Percentiles rank a stretch among this genome's conserved stretches.
Conservation (phyloP, 2,329 filamentous ascomycete genomes). For the Fonsecaea pedrosoi region DNA sequence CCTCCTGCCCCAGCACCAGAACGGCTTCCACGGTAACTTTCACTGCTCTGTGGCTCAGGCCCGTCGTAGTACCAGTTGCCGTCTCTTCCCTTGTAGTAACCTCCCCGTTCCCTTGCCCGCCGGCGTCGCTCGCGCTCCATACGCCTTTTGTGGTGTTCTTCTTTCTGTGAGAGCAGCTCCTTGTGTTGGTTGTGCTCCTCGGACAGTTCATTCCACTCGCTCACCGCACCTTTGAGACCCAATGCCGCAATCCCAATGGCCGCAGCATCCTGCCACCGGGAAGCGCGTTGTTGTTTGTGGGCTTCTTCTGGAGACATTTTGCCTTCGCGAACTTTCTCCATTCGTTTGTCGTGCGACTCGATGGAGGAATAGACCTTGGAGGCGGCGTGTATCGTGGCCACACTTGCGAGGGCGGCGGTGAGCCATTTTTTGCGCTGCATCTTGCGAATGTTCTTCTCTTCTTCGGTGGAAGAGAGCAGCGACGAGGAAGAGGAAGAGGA, state of each 20-base stretch:
- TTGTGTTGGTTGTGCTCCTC: conserved; percentile 65
- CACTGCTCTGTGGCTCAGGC: conserved; percentile 32
- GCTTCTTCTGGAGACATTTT: conserved; percentile 69
- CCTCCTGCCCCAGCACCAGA: conserved; percentile 11
- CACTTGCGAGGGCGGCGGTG: conserved; percentile 69
- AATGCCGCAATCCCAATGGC: conserved; percentile 71
- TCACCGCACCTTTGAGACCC: conserved; percentile 70
- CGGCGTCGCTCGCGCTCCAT: conserved; percentile 35
- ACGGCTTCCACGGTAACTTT: conserved; percentile 26
- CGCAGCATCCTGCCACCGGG: conserved; percentile 68
- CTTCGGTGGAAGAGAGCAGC: conserved; percentile 64
- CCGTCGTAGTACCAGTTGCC: conserved; percentile 41
- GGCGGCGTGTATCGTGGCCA: conserved; percentile 73
- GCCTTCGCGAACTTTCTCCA: conserved; percentile 65
- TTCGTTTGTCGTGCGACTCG: conserved; percentile 68
- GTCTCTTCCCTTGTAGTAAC: conserved; percentile 40
- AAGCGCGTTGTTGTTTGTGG: conserved; percentile 67
- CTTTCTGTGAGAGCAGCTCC: conserved; percentile 60
- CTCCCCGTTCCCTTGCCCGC: conserved; percentile 34
- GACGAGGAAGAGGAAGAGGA: conserved; percentile 56
- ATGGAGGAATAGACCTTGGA: conserved; percentile 69
- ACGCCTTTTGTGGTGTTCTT: conserved; percentile 42
- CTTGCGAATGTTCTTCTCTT: conserved; percentile 68
- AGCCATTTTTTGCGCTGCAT: conserved; percentile 71
- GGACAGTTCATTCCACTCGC: conserved; percentile 72